Evolutionary conservation across 306 rosid genomes (phyloP), one percentile per base, ranked within the genome.

Genomic region (Cyamopsis tetragonoloba): DNA sequence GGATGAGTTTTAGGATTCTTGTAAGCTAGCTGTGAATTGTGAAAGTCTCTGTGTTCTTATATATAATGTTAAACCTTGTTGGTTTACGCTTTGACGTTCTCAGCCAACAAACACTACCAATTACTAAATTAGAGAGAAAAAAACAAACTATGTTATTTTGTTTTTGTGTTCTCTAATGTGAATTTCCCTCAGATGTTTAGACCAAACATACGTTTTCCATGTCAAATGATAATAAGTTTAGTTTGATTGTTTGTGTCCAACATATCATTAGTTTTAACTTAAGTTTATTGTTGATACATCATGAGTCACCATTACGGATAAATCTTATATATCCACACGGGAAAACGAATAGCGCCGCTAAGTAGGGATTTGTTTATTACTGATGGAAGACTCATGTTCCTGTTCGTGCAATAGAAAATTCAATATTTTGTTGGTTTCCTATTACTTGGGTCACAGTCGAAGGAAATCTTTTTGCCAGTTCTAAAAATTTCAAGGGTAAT

Each of bases 11-110:
- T 48, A 42, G 67, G 27, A 10, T 70, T 47, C 13, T 31, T 59
- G 63, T 34, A 58, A 18, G 56, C 30, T 75, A 63, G 19, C 44
- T 35, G 27, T 34, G 26, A 28, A 44, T 61, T 57, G 20, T 51
- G 62, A 43, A 14, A 53, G 71, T 28, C 30, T 44, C 1, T 54
- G 23, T 61, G 7, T 22, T 51, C 12, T 34, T 41, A 14, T 19
- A 55, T 37, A 1, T 68, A 26, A 43, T 28, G 39, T 54, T 42
- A 59, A 22, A 65, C 31, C 13, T 23, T 1, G 41, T 20, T 54
- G 64, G 26, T 4, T 41, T 41, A 39, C 1, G 7, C 10, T 17
- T 43, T 9, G n/a, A 17, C 3, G 17, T 17, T 48, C 27, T 24
- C 42, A 24, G 34, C 75, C 51, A 19, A 5, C 30, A 0, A 56